phyloP scores from a whole-genome alignment of 2,329 filamentous ascomycete genomes.

The Alternaria gansuensis region DNA sequence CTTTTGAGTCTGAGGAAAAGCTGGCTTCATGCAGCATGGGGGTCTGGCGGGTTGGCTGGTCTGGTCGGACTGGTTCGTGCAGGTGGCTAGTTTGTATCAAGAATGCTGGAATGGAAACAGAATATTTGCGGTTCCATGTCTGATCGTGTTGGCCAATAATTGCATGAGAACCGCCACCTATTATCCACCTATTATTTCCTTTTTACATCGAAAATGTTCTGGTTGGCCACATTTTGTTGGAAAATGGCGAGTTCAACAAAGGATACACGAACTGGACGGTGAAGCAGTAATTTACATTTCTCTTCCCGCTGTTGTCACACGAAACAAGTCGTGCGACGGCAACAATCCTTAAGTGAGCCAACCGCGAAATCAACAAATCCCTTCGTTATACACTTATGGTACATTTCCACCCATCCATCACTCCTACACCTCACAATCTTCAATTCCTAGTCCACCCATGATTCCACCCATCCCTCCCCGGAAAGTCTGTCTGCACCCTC shows the following conservation, averaged over 20 bases:
- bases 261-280: too few species aligned
- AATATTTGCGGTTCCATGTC: too few species aligned
- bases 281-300: not conserved
- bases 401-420: slow-evolving; percentile 13
- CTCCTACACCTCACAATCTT: not conserved
- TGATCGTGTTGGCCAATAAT: too few species aligned
- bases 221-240: too few species aligned
- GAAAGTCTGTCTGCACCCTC: slow-evolving; percentile 82
- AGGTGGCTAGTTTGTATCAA: too few species aligned
- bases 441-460: slow-evolving; percentile 79
- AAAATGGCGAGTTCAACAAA: too few species aligned
- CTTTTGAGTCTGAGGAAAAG: not conserved
- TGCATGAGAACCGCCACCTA: too few species aligned
- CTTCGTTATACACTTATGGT: slow-evolving; percentile 17
- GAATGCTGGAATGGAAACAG: too few species aligned
- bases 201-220: too few species aligned
- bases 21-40: slow-evolving; percentile 3
- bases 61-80: too few species aligned
- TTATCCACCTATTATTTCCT: too few species aligned
- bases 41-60: too few species aligned
- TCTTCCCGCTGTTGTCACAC: not conserved
- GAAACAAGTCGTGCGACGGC: not conserved
- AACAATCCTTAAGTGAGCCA: not conserved
- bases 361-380: not conserved
- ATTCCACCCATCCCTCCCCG: slow-evolving; percentile 84